Base-by-base conservation (phyloP, 257 asterid genomes). In the Scutellaria barbata region DNA sequence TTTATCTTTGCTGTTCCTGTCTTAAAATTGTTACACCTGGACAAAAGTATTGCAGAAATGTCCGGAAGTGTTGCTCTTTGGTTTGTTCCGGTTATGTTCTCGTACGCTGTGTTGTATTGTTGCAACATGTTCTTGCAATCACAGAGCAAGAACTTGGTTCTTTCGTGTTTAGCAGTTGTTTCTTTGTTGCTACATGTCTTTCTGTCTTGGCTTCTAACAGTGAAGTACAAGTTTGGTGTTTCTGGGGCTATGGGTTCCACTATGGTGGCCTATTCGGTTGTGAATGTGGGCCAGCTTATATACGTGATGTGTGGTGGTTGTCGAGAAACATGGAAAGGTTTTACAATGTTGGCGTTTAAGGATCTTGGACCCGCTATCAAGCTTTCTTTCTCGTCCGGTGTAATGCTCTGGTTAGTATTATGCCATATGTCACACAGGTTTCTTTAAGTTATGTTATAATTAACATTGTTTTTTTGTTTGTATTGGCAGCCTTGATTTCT, bases 51-150 rank as follows among this genome's bases (percentile, higher is more conserved):
- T 4, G 83, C 90, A 0, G 67, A 80, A 16, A 74, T 71, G 64
- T 88, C 93, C 0, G 85, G 87, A 37, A 11, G 17, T 10, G 65
- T 82, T 37, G 78, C 87, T 11, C 63, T 70, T 8, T 87, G 92
- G 94, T 80, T 83, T 74, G 81, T 88, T 41, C 88, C 92, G 0
- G 79, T 86, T 52, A 69, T 81, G 10, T 87, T 79, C 66, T 79
- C 85, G 0, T 85, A 55, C 12, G 52, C 77, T 2, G 7, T 81
- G 4, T 79, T 84, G 8, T 88, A 75, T 16, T 84, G 88, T 56
- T 85, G 92, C 78, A 90, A 88, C 69, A 82, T 85, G 81, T 88
- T 71, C 72, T 68, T 87, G n/a, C 96, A 87, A 60, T 84, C 94
- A 7, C 94, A 88, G 71, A 86, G 93, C 85, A 88, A 90, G 73